Evolutionary conservation across 345 rosid species (phyloP).

Genomic region (Lepidium sativum): DNA sequence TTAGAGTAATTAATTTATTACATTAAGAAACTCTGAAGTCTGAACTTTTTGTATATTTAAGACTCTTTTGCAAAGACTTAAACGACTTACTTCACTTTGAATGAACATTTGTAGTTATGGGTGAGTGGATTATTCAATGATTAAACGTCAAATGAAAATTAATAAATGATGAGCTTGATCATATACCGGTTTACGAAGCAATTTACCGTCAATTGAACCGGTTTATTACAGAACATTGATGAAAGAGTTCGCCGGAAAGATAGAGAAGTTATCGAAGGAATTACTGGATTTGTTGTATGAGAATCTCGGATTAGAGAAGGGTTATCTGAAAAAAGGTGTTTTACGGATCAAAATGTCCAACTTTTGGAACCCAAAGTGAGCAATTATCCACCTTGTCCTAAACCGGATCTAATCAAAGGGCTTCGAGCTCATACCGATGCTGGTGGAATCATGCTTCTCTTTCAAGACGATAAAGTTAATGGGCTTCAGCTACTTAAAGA

Average conservation of each 20-base stretch:
- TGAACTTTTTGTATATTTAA: too few species aligned
- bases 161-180: background rate
- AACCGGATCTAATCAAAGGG: slow-evolving; percentile 84
- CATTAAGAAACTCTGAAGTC: too few species aligned
- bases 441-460: slow-evolving; percentile 82
- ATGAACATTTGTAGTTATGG: too few species aligned
- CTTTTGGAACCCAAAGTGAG: slow-evolving; percentile 88
- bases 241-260: slow-evolving; percentile 61
- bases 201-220: too few species aligned
- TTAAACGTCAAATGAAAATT: background rate
- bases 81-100: too few species aligned
- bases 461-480: slow-evolving; percentile 80
- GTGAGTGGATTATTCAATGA: background rate
- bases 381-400: slow-evolving; percentile 96
- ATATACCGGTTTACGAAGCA: too few species aligned
- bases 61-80: too few species aligned
- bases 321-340: slow-evolving; percentile 65
- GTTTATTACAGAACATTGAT: slow-evolving; percentile 46
- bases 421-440: slow-evolving; percentile 99
- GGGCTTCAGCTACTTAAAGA: slow-evolving; percentile 95
- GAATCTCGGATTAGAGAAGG: slow-evolving; percentile 75
- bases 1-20: too few species aligned
- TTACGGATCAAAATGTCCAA: slow-evolving; percentile 61
- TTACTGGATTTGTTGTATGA: slow-evolving; percentile 69
- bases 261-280: slow-evolving; percentile 82